phyloP scores from a whole-genome alignment of 2,329 filamentous ascomycete genomes.

The Colletotrichum agaves region DNA sequence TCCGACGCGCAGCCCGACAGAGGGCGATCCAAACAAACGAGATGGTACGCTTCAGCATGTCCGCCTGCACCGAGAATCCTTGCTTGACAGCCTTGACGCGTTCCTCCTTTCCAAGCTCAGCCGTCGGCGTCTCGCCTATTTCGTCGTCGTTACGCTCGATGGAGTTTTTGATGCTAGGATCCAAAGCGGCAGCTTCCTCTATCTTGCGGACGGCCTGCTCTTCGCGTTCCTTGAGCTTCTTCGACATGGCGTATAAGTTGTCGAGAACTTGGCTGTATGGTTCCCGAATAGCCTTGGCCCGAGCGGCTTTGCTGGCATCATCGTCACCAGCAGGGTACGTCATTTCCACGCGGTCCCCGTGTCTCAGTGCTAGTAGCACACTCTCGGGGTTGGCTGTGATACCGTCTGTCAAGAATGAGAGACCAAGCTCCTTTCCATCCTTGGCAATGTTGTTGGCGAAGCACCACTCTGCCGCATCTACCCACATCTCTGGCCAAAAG shows the following conservation, averaged over 20 bases:
- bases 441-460: conserved; percentile 77
- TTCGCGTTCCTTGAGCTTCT: conserved; percentile 75
- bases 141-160: conserved; percentile 62
- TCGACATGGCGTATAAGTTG: conserved; percentile 87
- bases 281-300: conserved; percentile 80
- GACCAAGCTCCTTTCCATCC: conserved; percentile 71
- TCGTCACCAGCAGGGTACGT: conserved; percentile 81
- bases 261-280: conserved; percentile 87
- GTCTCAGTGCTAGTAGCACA: conserved; percentile 87
- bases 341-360: conserved; percentile 86
- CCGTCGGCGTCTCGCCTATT: conserved; percentile 40
- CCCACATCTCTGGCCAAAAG: conserved; percentile 97
- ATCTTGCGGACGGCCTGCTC: conserved; percentile 66
- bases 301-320: conserved; percentile 78
- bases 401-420: conserved; percentile 83
- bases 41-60: conserved; percentile 83
- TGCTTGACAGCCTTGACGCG: conserved; percentile 71
- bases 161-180: conserved; percentile 49
- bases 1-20: conserved; percentile 91
- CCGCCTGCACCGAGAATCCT: conserved; percentile 77
- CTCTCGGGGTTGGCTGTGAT: conserved; percentile 93
- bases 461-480: conserved; percentile 93
- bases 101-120: conserved; percentile 65
- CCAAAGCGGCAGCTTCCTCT: conserved; percentile 60
- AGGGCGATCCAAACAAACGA: conserved; percentile 96